These are phyloP conservation scores for Draba incana DNA, from an alignment of 345 rosid genomes.

Conservation along the genomic window DNA sequence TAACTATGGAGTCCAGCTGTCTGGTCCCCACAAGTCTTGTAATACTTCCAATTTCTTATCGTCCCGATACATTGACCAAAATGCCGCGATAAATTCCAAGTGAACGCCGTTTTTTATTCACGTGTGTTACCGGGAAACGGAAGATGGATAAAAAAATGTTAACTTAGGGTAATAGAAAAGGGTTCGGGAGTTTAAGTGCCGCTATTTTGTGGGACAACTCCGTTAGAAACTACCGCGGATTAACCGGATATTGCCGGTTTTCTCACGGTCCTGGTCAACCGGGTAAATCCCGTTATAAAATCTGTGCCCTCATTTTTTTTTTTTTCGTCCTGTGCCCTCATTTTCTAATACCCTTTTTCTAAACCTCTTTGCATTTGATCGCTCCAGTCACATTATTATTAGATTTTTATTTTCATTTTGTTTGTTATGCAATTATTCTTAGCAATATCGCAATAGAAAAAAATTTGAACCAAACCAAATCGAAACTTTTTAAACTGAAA, in stretches of 20 bases:
- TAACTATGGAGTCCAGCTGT: constrained; percentile 52
- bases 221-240: constrained; percentile 51
- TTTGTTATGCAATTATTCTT: no score
- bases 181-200: constrained; percentile 38
- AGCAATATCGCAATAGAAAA: no score
- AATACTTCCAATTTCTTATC: background rate
- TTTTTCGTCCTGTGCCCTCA: background rate
- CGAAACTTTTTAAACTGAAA: no score
- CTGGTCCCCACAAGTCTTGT: constrained; percentile 37
- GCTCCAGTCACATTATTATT: background rate
- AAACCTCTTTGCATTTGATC: background rate
- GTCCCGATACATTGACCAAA: constrained; percentile 37
- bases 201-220: constrained; percentile 57
- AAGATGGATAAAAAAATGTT: constrained; percentile 2
- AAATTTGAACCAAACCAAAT: no score
- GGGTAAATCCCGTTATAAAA: constrained; percentile 39
- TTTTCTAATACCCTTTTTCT: no score
- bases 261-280: constrained; percentile 27
- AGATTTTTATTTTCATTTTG: no score
- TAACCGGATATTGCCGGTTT: constrained; percentile 51
- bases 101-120: constrained; percentile 46
- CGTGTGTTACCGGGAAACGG: constrained; percentile 40
- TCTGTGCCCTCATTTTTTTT: constrained; percentile 37
- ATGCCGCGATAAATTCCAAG: constrained; percentile 29
- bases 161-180: constrained; percentile 36